phyloP scores from a whole-genome alignment of 148 eudicot species.

The Rhododendron molle region DNA sequence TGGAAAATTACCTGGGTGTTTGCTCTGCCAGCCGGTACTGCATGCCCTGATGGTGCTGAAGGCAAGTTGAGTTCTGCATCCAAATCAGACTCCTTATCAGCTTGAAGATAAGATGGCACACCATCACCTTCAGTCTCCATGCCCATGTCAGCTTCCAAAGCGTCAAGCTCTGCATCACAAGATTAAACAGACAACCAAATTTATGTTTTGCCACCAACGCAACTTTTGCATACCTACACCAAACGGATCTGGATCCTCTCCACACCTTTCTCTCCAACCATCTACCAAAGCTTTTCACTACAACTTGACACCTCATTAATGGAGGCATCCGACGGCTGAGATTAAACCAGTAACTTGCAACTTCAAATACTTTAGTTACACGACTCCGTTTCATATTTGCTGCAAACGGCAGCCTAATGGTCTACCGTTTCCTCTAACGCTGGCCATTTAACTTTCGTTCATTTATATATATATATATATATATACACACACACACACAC shows the following conservation, averaged over 20 bases:
- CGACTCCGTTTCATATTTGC: no score
- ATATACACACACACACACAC: no score
- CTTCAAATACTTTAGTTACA: no score
- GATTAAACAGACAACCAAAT: neutral
- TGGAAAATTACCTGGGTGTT: constrained; percentile 50
- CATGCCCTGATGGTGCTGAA: constrained; percentile 67
- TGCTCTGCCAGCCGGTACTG: constrained; percentile 59
- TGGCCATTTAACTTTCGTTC: no score
- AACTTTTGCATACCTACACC: neutral
- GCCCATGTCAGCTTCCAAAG: constrained; percentile 84
- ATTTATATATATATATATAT: no score
- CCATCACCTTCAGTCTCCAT: constrained; percentile 77
- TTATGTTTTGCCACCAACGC: neutral
- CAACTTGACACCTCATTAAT: no score
- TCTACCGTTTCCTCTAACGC: no score
- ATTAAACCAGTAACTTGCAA: no score
- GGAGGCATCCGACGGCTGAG: no score
- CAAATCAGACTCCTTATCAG: constrained; percentile 68
- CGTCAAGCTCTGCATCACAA: constrained; percentile 82
- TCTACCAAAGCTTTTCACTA: no score
- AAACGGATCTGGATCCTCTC: constrained; percentile 12
- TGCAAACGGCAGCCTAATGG: no score
- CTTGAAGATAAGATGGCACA: constrained; percentile 77
- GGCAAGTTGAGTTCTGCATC: constrained; percentile 82
- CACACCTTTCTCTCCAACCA: no score